Conservation (phyloP, 257 asterid species). For the Mitragyna speciosa region DNA sequence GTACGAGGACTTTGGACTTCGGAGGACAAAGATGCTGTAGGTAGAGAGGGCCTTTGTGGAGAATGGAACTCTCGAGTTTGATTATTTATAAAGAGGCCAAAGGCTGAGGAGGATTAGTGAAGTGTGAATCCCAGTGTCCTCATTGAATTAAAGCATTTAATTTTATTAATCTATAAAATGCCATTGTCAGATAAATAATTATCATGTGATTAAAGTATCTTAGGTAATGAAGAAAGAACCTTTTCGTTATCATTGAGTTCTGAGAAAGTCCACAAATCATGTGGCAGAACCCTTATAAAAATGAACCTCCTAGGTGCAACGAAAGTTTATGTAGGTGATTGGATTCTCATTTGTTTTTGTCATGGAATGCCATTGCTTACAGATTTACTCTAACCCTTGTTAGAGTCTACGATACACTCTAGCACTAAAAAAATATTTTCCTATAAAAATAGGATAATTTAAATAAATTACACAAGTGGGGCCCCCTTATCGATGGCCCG, state of each 20-base stretch:
- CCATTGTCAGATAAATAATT: slow-evolving; percentile 1
- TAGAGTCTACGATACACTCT: neutral
- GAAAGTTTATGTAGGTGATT: neutral
- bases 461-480: neutral
- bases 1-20: neutral
- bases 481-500: neutral
- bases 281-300: neutral
- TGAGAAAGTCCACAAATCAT: slow-evolving; percentile 16
- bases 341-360: no score
- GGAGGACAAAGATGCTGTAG: neutral
- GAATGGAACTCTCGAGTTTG: slow-evolving; percentile 1
- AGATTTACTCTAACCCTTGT: neutral
- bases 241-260: slow-evolving; percentile 5
- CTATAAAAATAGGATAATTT: no score
- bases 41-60: neutral
- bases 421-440: neutral
- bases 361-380: no score
- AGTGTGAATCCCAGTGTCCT: neutral
- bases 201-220: neutral
- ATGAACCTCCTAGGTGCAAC: no score
- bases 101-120: neutral
- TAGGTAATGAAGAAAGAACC: neutral
- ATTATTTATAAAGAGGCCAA: neutral
- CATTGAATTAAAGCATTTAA: neutral
- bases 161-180: neutral